A percentile compares a stretch with the other conserved stretches of the same genome.
These are phyloP conservation scores for Daldinia caldariorum DNA, from an alignment of 495 filamentous ascomycete species.

Conservation along the genomic window DNA sequence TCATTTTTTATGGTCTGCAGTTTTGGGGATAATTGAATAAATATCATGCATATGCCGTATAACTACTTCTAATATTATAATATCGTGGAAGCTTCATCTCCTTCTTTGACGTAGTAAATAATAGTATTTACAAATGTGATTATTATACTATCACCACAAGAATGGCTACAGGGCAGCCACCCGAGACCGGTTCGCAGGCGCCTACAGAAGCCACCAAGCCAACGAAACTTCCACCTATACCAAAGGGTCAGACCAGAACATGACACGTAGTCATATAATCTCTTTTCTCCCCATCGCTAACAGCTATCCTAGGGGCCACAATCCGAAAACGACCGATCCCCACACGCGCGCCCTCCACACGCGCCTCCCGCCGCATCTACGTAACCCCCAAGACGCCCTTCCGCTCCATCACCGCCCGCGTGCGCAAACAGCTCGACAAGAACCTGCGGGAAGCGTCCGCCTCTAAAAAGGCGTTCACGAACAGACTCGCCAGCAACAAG, in stretches of 20 bases:
- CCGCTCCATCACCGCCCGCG: slow-evolving; percentile 83
- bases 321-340: slow-evolving; percentile 71
- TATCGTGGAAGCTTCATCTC: no score
- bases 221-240: slow-evolving; percentile 58
- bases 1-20: slow-evolving; percentile 7
- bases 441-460: slow-evolving; percentile 62
- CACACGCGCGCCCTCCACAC: slow-evolving; percentile 53
- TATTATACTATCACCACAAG: not conserved
- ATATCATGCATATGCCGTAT: no score
- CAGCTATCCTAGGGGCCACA: slow-evolving; percentile 64
- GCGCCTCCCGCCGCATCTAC: slow-evolving; percentile 70
- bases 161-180: slow-evolving; percentile 24
- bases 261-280: no score
- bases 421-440: slow-evolving; percentile 75
- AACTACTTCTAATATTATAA: no score
- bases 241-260: slow-evolving; percentile 51
- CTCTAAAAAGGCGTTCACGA: slow-evolving; percentile 51
- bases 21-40: slow-evolving; percentile 7
- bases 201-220: slow-evolving; percentile 34
- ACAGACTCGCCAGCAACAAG: slow-evolving; percentile 50
- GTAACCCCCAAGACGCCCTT: slow-evolving; percentile 79
- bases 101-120: no score
- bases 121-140: no score
- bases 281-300: no score
- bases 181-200: slow-evolving; percentile 18